phyloP scores from a whole-genome alignment of 352 stramenopile genomes.

The Pythium rhizo-oryzae region DNA sequence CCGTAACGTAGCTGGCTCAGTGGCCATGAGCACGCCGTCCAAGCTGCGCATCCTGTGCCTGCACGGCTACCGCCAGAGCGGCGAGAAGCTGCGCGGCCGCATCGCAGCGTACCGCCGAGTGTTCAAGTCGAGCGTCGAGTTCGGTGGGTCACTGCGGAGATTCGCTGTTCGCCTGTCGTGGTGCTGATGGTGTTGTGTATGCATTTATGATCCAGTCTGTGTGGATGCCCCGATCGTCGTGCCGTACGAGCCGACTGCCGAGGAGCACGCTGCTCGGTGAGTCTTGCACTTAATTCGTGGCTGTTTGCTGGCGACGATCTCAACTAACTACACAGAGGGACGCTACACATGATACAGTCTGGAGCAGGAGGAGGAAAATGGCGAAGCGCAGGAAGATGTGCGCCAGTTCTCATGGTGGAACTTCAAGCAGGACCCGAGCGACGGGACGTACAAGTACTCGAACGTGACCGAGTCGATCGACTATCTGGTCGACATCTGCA shows the following conservation, averaged over 20 bases:
- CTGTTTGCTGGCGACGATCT: neutral
- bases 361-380: conserved; percentile 17
- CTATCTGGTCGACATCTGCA: conserved; percentile 63
- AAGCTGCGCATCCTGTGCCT: conserved; percentile 86
- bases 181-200: conserved; percentile 1
- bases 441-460: conserved; percentile 44
- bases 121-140: conserved; percentile 84
- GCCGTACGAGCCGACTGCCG: conserved; percentile 63
- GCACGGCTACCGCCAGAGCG: conserved; percentile 84
- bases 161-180: neutral
- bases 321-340: neutral
- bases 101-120: conserved; percentile 71
- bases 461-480: conserved; percentile 67
- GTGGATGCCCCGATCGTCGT: conserved; percentile 77
- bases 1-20: neutral
- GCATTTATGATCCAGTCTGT: conserved; percentile 47
- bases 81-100: conserved; percentile 66
- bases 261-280: conserved; percentile 54
- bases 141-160: conserved; percentile 54
- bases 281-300: neutral
- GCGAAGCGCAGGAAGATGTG: conserved; percentile 35
- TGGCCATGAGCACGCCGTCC: conserved; percentile 30
- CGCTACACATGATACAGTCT: neutral
- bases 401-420: conserved; percentile 80
- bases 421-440: conserved; percentile 51